phyloP scores from a whole-genome alignment of 2,329 filamentous ascomycete species.

The Fusarium protoensiforme region DNA sequence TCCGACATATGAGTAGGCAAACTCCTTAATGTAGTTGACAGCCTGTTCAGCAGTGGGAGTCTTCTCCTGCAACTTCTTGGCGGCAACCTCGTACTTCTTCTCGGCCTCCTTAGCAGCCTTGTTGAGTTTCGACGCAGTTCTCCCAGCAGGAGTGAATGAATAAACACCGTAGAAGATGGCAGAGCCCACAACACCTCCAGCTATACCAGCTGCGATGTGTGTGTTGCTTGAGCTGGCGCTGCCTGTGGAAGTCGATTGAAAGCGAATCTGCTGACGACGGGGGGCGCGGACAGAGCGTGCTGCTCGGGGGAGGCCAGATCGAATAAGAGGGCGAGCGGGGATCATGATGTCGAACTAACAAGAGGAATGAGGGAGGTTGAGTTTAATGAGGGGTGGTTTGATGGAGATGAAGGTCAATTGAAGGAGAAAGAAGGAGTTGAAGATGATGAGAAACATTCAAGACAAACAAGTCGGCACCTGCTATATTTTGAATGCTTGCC shows the following conservation, averaged over 20 bases:
- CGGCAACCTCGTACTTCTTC: slow-evolving; percentile 68
- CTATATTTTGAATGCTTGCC: slow-evolving; percentile 12
- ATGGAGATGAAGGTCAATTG: background rate
- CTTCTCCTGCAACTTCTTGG: slow-evolving; percentile 68
- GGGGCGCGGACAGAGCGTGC: slow-evolving; percentile 41
- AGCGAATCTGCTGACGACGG: slow-evolving; percentile 48
- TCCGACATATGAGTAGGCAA: slow-evolving; percentile 74
- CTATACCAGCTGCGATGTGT: slow-evolving; percentile 54
- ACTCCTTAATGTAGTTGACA: slow-evolving; percentile 71
- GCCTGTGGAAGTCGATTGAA: slow-evolving; percentile 54
- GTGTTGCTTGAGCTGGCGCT: slow-evolving; percentile 39
- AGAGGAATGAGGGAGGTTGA: background rate
- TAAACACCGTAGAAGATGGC: slow-evolving; percentile 56
- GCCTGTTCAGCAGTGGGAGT: slow-evolving; percentile 76
- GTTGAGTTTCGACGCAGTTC: slow-evolving; percentile 54
- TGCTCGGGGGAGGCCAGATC: slow-evolving; percentile 42
- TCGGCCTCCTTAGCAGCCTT: slow-evolving; percentile 65
- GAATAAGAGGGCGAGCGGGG: slow-evolving; percentile 43
- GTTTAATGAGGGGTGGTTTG: background rate
- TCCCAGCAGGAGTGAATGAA: slow-evolving; percentile 58
- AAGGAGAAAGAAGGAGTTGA: background rate
- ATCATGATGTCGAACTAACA: slow-evolving; percentile 41
- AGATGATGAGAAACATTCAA: background rate
- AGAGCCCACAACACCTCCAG: slow-evolving; percentile 57
- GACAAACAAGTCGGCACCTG: background rate